Conservation (phyloP, 2,329 filamentous ascomycete species). For the Beauveria asiatica region DNA sequence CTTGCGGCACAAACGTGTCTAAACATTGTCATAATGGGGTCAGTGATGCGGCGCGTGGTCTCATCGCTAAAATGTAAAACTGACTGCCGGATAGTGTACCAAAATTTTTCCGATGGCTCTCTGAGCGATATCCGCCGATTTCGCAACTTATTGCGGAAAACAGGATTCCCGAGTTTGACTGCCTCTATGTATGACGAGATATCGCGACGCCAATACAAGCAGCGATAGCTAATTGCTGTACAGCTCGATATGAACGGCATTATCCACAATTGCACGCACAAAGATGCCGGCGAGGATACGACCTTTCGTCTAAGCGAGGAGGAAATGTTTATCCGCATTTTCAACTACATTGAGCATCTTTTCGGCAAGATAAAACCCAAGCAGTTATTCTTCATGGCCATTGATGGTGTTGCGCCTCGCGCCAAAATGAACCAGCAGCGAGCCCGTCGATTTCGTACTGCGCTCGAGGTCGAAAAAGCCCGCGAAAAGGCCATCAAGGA, state of each 20-base stretch:
- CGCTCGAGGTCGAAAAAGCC: conserved; percentile 79
- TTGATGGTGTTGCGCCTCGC: conserved; percentile 92
- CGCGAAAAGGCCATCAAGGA: conserved; percentile 87
- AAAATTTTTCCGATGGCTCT: conserved; percentile 99
- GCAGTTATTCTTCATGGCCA: conserved; percentile 98
- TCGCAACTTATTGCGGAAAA: conserved; percentile 98
- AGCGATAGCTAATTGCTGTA: conserved; percentile 26
- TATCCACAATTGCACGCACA: conserved; percentile 98
- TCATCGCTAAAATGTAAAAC: background rate
- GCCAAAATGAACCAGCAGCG: conserved; percentile 99
- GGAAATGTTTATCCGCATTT: conserved; percentile 99
- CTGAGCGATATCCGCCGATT: conserved; percentile 95
- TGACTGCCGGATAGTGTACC: conserved; percentile 43
- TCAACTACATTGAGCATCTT: conserved; percentile 98
- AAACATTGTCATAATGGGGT: conserved; percentile 8
- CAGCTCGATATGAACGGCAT: conserved; percentile 97
- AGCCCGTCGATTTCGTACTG: conserved; percentile 87
- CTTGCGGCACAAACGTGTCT: background rate
- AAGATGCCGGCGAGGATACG: conserved; percentile 77
- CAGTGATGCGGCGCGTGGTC: background rate
- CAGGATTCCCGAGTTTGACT: conserved; percentile 97
- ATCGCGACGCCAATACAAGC: conserved; percentile 13
- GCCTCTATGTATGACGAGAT: conserved; percentile 62
- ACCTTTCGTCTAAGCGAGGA: conserved; percentile 92
- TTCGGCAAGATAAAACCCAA: conserved; percentile 99